phyloP scores from a whole-genome alignment of 2,329 filamentous ascomycete genomes.

The Ophiognomonia clavigignenti-juglandacearum region DNA sequence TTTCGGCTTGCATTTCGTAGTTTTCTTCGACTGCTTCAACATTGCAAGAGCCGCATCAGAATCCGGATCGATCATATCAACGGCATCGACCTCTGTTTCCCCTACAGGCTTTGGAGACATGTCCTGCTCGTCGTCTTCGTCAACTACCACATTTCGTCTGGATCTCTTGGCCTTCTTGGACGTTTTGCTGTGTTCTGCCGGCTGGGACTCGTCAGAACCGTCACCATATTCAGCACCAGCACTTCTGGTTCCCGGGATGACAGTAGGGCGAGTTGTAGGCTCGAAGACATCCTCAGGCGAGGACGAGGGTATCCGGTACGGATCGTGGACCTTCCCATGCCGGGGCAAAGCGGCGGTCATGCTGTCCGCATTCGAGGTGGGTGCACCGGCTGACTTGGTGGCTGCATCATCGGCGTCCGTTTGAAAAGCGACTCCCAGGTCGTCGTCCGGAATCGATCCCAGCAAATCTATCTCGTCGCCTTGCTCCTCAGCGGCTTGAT shows the following conservation, averaged over 20 bases:
- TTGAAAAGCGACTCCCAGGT: background rate
- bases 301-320: conserved; percentile 7
- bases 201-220: background rate
- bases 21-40: background rate
- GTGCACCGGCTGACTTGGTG: background rate
- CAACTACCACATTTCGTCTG: conserved; percentile 4
- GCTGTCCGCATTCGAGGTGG: background rate
- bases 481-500: background rate
- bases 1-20: background rate
- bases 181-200: background rate
- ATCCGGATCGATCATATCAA: background rate
- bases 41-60: background rate
- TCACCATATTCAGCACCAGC: too few relatives aligned
- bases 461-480: background rate
- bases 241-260: background rate
- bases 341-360: too few relatives aligned
- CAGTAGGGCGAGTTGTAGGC: background rate
- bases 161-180: background rate
- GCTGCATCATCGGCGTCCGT: background rate
- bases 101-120: background rate
- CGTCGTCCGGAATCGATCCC: background rate
- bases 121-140: conserved; percentile 8
- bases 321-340: background rate
- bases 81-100: too few relatives aligned
- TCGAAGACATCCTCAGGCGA: background rate